Base-by-base conservation (phyloP, 2,329 filamentous ascomycete genomes). In the Cadophora sp. region DNA sequence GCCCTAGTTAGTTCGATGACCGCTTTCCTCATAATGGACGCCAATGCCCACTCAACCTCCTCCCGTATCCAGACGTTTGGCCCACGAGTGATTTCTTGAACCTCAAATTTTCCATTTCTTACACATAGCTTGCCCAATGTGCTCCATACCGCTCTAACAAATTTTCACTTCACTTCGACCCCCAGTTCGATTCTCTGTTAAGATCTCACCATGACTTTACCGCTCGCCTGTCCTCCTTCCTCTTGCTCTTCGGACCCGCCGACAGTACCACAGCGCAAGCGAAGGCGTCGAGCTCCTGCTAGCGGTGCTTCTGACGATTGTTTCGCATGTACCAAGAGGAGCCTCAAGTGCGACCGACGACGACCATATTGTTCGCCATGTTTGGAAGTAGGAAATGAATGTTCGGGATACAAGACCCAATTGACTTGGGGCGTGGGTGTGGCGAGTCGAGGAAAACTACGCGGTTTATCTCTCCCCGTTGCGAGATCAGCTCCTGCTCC, bases 401-500 rank as follows among this genome's bases (percentile, higher is more conserved):
- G 95, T 82, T 94, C 93, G 33, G 95, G 95, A 67, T 98, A 98
- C 84, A 96, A 96, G 82, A 98, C 95, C 18, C 94, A 95, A 74
- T 85, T 98, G 80, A 98, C 95, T 56, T 98, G 95, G 95, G 94
- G 94, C 50, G 93, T 97, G 58, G 95, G 95, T 61, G 95, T 98
- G 67, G 95, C 95, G 65, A 97, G 94, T 80, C 90, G 95, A 76
- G 95, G 95, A 77, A 98, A 98, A 83, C 88, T 98, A 70, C 89
- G 95, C 69, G 95, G 95, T 47, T 84, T 97, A 73, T 94, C 94
- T 65, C 83, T 97, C 66, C 88, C 88, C 66, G 85, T 90, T 69
- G 88, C 87, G 65, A 89, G 88, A 77, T 85, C 86, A 18, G 79
- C 85, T 24, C 81, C 84, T 1, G 79, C 80, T 2, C 79, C 82